phyloP scores from a whole-genome alignment of 2,329 filamentous ascomycete species.

The Colletotrichum sp. region DNA sequence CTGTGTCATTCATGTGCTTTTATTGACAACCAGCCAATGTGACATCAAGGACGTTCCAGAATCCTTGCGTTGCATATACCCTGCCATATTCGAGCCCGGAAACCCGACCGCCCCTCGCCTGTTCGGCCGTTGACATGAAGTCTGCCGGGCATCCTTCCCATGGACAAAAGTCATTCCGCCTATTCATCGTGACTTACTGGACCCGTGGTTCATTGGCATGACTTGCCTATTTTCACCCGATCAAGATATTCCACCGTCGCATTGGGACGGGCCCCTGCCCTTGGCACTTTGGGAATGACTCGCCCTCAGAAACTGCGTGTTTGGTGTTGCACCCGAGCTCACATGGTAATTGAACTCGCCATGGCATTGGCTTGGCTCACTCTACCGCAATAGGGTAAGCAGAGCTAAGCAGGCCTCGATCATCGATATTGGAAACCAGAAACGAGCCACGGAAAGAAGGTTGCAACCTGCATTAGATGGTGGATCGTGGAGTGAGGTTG shows the following conservation, averaged over 20 bases:
- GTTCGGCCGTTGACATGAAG: background rate
- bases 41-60: background rate
- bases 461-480: background rate
- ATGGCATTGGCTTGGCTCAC: background rate
- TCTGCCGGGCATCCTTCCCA: background rate
- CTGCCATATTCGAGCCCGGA: background rate
- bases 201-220: background rate
- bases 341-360: background rate
- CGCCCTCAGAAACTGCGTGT: background rate
- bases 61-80: background rate
- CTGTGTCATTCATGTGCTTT: background rate
- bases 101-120: background rate
- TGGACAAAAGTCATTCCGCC: background rate
- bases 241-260: background rate
- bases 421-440: background rate
- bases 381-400: background rate
- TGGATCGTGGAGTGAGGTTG: background rate
- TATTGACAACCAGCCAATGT: background rate
- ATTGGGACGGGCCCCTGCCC: background rate
- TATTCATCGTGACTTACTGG: background rate
- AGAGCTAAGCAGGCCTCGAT: background rate
- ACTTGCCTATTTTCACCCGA: background rate
- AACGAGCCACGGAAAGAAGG: background rate
- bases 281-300: background rate
- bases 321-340: background rate